phyloP scores from a whole-genome alignment of 345 rosid species.

The Sonneratia caseolaris region DNA sequence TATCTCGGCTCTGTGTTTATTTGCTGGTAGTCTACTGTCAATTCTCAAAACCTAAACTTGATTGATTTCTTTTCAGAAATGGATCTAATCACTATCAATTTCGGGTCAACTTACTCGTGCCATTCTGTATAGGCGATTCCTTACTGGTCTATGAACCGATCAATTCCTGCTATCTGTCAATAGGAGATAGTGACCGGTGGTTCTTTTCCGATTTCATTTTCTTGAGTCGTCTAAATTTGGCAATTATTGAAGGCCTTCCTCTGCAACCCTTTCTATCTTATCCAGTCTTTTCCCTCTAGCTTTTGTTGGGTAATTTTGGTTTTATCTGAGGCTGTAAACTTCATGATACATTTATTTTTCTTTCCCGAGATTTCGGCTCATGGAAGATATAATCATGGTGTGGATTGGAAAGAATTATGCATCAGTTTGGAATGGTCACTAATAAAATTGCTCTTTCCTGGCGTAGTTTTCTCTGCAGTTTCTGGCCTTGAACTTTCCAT shows the following conservation, averaged over 20 bases:
- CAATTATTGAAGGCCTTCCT: background rate
- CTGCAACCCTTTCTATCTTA: background rate
- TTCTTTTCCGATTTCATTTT: background rate
- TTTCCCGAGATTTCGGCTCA: background rate
- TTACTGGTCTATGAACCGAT: background rate
- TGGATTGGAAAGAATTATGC: background rate
- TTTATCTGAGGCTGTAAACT: background rate
- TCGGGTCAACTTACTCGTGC: background rate
- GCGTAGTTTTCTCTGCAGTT: slow-evolving; percentile 84
- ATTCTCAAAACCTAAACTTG: background rate
- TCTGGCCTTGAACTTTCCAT: slow-evolving; percentile 87
- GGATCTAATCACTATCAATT: background rate
- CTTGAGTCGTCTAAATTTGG: background rate
- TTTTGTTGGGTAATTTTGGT: background rate
- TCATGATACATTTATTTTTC: background rate
- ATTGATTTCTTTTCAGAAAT: background rate
- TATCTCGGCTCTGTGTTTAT: background rate
- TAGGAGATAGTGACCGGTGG: background rate
- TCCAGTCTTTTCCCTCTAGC: background rate
- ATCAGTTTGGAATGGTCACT: background rate
- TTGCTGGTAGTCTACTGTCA: background rate
- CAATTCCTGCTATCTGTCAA: background rate
- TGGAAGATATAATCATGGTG: background rate
- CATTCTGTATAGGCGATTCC: background rate
- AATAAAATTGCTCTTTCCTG: slow-evolving; percentile 6